Percentiles rank a stretch among this genome's conserved stretches.
Conservation (phyloP, 2,329 filamentous ascomycete species). For the Kalmusia sp. region DNA sequence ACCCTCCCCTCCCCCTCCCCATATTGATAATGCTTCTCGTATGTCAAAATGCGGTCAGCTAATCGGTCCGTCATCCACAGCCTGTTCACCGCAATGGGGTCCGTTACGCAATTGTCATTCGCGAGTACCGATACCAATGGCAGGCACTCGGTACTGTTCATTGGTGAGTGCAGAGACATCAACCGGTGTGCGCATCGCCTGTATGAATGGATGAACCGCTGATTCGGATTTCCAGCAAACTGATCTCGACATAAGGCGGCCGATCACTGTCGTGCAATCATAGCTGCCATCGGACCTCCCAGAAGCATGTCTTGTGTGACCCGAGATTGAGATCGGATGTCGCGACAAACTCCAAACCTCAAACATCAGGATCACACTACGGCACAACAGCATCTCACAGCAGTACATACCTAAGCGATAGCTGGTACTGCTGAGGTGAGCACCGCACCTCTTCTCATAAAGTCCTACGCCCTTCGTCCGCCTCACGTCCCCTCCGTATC, state of each 20-base stretch:
- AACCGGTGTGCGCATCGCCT: not conserved
- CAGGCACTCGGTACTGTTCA: not conserved
- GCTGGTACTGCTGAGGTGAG: not conserved
- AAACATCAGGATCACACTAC: not conserved
- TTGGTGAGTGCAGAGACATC: not conserved
- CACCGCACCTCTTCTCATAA: not conserved
- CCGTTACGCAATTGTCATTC: not conserved
- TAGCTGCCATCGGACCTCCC: not conserved
- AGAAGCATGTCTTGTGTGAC: not conserved
- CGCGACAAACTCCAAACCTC: not conserved
- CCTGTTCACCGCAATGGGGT: not conserved
- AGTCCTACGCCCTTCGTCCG: not conserved
- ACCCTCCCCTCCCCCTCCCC: not conserved
- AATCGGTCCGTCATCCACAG: not conserved
- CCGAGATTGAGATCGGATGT: conserved; percentile 1
- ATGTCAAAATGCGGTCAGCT: not conserved
- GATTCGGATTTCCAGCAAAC: conserved; percentile 5
- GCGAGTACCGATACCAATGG: not conserved
- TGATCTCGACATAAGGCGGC: not conserved
- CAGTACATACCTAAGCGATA: not conserved
- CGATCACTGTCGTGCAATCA: conserved; percentile 4
- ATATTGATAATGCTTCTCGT: not conserved
- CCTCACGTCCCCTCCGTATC: not conserved
- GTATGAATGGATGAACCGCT: not conserved
- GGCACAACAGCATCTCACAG: not conserved